Evolutionary conservation across 1,284 basidiomycete species (phyloP), one percentile per base, ranked within the genome.

Genomic region (Sphagnurus paluster): DNA sequence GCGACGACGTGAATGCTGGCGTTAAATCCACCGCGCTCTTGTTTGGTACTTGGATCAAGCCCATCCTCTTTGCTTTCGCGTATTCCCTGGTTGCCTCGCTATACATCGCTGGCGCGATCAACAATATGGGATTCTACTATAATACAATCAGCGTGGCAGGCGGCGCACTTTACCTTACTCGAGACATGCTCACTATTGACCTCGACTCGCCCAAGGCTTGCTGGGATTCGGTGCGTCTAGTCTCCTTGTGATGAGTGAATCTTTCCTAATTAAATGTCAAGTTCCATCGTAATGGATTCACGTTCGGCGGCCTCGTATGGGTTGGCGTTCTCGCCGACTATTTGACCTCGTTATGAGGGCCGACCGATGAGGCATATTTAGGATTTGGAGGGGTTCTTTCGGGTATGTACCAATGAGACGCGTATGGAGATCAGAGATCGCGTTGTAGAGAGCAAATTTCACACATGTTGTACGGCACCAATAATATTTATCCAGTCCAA

Each of bases 1-100:
- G 59, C 4, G 97, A 98, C 70, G 97, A 99, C 61, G 75, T 92
- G 25, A 74, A 79, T 42, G 92, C 85, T 16, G 93, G 92, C n/a
- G 94, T 99, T 59, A 92, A 89, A 53, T 96, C 92, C 3, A 98
- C 94, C 2, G 96, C 96, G 0, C 74, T 98, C 28, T 75, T 97
- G 34, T 98, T 98, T 65, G 89, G 83, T 19, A 74, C 82, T 32
- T 73, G 77, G 23, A 90, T 93, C 1, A 84, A 88, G 5, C 79
- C 86, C 0, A 82, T 97, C 56, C 80, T 99, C 2, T 39, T 17
- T 5, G 39, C 8, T 8, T 57, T 57, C 23, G 52, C 48, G 1
- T 43, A 42, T 5, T 23, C 29, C 4, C 39, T 57, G 24, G 42
- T 57, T 16, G 44, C 41, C 3, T 50, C 52, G n/a, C 45, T 55